Evolutionary conservation across 2,329 filamentous ascomycete genomes (phyloP).

Genomic region (Trichoderma simmonsii): DNA sequence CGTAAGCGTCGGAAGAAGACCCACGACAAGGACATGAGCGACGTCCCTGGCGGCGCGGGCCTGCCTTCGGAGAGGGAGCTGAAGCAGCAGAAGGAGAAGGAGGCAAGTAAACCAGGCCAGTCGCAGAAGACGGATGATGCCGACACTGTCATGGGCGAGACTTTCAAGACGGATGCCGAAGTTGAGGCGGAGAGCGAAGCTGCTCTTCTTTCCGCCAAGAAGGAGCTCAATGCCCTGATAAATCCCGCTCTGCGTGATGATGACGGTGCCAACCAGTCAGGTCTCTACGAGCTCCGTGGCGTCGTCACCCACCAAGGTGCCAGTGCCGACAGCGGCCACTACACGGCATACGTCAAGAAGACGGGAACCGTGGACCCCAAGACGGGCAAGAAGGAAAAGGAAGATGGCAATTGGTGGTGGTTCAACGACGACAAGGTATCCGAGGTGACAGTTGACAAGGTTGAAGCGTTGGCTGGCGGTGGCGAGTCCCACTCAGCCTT

Average conservation of each 20-base stretch:
- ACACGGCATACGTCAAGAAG: constrained; percentile 98
- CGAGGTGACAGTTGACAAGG: constrained; percentile 88
- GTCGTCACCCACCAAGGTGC: constrained; percentile 96
- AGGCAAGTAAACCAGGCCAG: constrained; percentile 21
- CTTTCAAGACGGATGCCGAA: constrained; percentile 91
- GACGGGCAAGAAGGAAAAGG: constrained; percentile 72
- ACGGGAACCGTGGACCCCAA: constrained; percentile 66
- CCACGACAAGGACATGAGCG: constrained; percentile 44
- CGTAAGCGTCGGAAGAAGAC: constrained; percentile 84
- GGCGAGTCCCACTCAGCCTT: constrained; percentile 83
- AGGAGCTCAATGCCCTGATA: constrained; percentile 78
- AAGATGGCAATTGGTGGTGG: constrained; percentile 99
- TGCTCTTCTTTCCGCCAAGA: constrained; percentile 75
- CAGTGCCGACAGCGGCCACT: constrained; percentile 95
- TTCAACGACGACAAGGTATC: constrained; percentile 98
- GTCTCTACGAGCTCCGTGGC: constrained; percentile 89
- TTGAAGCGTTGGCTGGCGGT: constrained; percentile 83
- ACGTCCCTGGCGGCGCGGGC: constrained; percentile 45
- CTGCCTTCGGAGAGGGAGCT: constrained; percentile 51
- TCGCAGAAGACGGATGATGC: constrained; percentile 46
- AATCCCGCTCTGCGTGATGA: constrained; percentile 72
- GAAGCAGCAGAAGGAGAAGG: constrained; percentile 48
- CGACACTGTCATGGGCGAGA: constrained; percentile 71
- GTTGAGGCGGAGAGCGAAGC: constrained; percentile 81
- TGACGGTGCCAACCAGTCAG: constrained; percentile 84